These are phyloP conservation scores for Macrophomina pseudophaseolina DNA, from an alignment of 2,329 filamentous ascomycete genomes.

Conservation along the genomic window DNA sequence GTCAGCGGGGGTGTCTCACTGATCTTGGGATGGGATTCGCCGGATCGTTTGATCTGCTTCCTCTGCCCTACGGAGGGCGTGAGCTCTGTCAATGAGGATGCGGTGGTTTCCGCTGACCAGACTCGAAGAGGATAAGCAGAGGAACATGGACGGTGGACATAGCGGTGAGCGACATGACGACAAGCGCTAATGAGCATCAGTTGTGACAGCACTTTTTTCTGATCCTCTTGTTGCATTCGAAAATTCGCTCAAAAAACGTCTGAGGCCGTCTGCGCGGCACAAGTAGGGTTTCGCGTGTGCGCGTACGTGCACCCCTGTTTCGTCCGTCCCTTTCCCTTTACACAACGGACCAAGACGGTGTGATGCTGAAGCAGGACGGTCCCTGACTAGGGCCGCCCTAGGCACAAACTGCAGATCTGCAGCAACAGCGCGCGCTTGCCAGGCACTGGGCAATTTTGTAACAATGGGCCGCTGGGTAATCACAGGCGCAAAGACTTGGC, in stretches of 20 bases:
- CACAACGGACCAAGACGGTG: conserved; percentile 21
- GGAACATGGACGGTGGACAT: neutral
- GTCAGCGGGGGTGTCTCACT: neutral
- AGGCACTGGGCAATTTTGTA: conserved; percentile 11
- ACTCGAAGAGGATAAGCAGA: neutral
- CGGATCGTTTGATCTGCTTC: neutral
- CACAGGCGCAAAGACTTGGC: neutral
- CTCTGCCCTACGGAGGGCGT: conserved; percentile 12
- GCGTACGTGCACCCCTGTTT: neutral
- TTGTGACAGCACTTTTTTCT: neutral
- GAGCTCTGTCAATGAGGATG: neutral
- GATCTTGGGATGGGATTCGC: conserved; percentile 2
- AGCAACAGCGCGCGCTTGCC: conserved; percentile 6
- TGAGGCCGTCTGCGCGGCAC: neutral
- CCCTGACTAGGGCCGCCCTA: conserved; percentile 16
- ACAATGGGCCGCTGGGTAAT: neutral
- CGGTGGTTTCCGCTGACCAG: conserved; percentile 17
- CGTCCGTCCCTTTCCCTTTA: conserved; percentile 1
- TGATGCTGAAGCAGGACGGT: conserved; percentile 14
- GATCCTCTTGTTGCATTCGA: neutral
- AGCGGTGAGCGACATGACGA: conserved; percentile 14
- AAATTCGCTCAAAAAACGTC: neutral
- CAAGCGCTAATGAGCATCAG: neutral
- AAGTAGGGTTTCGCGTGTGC: neutral
- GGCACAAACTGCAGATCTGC: conserved; percentile 21